These are phyloP conservation scores for Asparagopsis taxiformis DNA, from an alignment of 31 red algal genomes.

Conservation along the genomic window DNA sequence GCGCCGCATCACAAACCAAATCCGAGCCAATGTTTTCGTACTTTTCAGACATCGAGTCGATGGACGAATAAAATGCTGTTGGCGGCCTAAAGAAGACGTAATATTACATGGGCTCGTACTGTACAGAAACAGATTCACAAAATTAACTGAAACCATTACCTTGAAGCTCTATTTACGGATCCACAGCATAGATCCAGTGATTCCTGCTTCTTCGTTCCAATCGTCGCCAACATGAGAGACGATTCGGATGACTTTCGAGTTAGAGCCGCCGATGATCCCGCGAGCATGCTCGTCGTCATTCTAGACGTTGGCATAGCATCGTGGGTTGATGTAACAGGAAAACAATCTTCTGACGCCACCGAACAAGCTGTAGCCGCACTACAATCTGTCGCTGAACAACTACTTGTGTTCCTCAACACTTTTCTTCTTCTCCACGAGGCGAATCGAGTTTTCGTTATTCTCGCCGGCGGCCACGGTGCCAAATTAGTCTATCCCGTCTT, in stretches of 20 bases:
- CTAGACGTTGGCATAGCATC: slow-evolving; percentile 52
- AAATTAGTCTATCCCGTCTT: slow-evolving; percentile 48
- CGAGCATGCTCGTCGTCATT: slow-evolving; percentile 53
- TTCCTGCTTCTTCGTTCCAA: no score
- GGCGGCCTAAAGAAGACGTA: no score
- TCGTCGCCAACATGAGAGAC: slow-evolving; percentile 30
- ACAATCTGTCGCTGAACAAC: slow-evolving; percentile 48
- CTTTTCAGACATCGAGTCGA: no score
- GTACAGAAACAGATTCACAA: no score
- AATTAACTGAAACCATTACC: no score
- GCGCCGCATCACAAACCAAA: no score
- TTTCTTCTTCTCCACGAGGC: slow-evolving; percentile 75
- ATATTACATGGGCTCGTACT: no score
- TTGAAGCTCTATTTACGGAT: no score
- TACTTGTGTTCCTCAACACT: slow-evolving; percentile 70
- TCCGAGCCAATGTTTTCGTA: no score
- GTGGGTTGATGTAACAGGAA: slow-evolving; percentile 33
- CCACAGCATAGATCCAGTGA: no score
- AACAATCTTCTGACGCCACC: slow-evolving; percentile 2
- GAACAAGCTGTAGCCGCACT: slow-evolving; percentile 21
- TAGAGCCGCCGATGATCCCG: slow-evolving; percentile 71
- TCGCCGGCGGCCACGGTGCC: slow-evolving; percentile 21
- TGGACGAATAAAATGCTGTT: no score
- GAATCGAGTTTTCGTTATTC: slow-evolving; percentile 67
- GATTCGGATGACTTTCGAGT: slow-evolving; percentile 41